Conservation (phyloP, 2,329 filamentous ascomycete species). For the Botryosphaeria agaves region DNA sequence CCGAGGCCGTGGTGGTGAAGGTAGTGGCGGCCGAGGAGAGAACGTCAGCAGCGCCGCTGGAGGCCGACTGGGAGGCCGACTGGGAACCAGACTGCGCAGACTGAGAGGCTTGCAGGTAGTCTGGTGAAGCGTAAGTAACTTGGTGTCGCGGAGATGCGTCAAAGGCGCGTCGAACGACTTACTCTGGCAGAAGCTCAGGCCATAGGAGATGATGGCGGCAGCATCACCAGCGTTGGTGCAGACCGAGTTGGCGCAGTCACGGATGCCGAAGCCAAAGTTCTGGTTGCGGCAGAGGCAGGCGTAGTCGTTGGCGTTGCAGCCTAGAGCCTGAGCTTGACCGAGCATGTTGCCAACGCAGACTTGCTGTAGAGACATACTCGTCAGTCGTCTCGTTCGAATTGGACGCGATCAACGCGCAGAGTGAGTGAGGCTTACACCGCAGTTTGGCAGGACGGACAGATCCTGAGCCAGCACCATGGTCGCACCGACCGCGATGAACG, state of each 20-base stretch:
- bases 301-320: slow-evolving; percentile 13
- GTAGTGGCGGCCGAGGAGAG: not conserved
- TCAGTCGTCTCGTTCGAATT: slow-evolving; percentile 2
- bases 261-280: slow-evolving; percentile 20
- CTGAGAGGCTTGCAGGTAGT: slow-evolving; percentile 1
- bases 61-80: not conserved
- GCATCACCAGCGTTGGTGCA: slow-evolving; percentile 11
- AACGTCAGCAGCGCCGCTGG: not conserved
- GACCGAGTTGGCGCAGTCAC: slow-evolving; percentile 19
- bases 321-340: slow-evolving; percentile 11
- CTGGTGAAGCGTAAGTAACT: not conserved
- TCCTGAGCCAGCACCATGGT: slow-evolving; percentile 15
- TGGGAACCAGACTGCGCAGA: not conserved
- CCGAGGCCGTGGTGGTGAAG: not conserved
- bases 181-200: slow-evolving; percentile 15
- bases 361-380: slow-evolving; percentile 9
- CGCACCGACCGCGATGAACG: slow-evolving; percentile 13
- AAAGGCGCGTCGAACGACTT: not conserved
- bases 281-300: slow-evolving; percentile 17
- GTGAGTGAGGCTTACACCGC: slow-evolving; percentile 16
- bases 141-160: slow-evolving; percentile 1
- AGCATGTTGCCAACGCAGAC: slow-evolving; percentile 20
- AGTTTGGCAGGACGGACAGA: slow-evolving; percentile 12
- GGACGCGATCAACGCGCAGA: not conserved
- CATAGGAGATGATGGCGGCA: slow-evolving; percentile 14